Base-by-base conservation (phyloP, 371 early-diverging fungal species). In the Nematocida major region DNA sequence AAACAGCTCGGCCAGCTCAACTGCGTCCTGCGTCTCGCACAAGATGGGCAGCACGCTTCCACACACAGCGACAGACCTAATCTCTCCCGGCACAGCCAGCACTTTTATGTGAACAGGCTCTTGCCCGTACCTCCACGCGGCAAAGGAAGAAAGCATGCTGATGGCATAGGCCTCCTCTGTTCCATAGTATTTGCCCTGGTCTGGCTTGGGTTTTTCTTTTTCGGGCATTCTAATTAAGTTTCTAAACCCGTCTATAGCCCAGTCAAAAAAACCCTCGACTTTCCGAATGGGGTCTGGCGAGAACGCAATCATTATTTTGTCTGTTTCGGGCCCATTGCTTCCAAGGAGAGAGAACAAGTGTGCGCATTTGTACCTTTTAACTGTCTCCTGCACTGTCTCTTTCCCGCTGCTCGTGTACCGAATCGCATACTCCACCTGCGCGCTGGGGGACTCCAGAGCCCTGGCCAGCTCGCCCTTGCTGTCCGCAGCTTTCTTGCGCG, bases 271-370 rank as follows among this genome's bases (percentile, higher is more conserved):
- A 7, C 62, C 26, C 43, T 61, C 45, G 26, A 50, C 4, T 42
- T 15, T 7, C 38, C 48, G 51, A 18, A n/a, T 53, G 4, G 54
- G 30, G 15, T 26, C 22, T 20, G 67, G 20, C 7, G 48, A 26
- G 28, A 67, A 39, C 18, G 54, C 51, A 7, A 24, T 30, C 7
- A 67, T 54, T 5, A 67, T 3, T 3, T 50, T 38, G 30, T 40
- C 36, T 36, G 20, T 54, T 32, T 39, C 9, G 15, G 54, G 20
- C 18, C 28, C 39, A 11, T 67, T 50, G 13, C 30, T 20, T 3
- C 67, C 67, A 67, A 67, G 54, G 0, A 49, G 39, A 18, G 50
- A 49, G 15, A 67, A 3, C 13, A 67, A 51, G 51, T 67, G 67
- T 9, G 51, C 51, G 0, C 51, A 32, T 42, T 57, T 53, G 54